Percentiles rank a stretch among this genome's conserved stretches.
These are phyloP conservation scores for Stephania yunnanensis DNA, from an alignment of 164 flowering plant genomes.

Conservation along the genomic window DNA sequence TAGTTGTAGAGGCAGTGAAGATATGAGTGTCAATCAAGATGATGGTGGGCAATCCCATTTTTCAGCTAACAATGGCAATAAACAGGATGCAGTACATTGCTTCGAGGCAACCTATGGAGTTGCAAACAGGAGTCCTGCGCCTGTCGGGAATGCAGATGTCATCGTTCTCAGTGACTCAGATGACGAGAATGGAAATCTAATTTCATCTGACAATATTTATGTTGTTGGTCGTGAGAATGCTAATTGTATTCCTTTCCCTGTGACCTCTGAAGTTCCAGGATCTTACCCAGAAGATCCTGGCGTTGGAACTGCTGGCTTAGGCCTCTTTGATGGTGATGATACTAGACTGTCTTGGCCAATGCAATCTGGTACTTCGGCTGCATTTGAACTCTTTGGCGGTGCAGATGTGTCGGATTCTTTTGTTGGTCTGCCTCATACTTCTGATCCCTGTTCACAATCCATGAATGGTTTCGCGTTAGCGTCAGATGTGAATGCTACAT, in stretches of 20 bases:
- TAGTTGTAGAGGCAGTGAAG: constrained; percentile 83
- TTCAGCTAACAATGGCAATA: constrained; percentile 51
- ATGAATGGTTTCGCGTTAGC: constrained; percentile 53
- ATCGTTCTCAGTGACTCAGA: constrained; percentile 96
- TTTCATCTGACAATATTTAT: constrained; percentile 37
- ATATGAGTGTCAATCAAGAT: constrained; percentile 82
- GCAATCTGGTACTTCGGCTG: constrained; percentile 45
- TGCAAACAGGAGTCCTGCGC: constrained; percentile 33
- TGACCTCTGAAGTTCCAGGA: constrained; percentile 41
- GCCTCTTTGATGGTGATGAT: constrained; percentile 58
- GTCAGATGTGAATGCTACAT: constrained; percentile 36
- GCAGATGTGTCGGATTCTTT: constrained; percentile 52
- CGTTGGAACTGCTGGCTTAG: constrained; percentile 34
- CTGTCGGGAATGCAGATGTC: constrained; percentile 48
- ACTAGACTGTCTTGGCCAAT: constrained; percentile 45
- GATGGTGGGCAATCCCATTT: constrained; percentile 59
- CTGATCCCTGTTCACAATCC: constrained; percentile 37
- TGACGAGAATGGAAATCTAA: constrained; percentile 51
- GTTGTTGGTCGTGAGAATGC: constrained; percentile 27
- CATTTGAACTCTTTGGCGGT: constrained; percentile 68
- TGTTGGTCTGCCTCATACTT: constrained; percentile 40
- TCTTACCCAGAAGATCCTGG: constrained; percentile 47
- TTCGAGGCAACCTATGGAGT: constrained; percentile 39
- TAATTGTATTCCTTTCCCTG: constrained; percentile 36
- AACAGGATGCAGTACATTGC: constrained; percentile 60